phyloP scores from a whole-genome alignment of 2,329 filamentous ascomycete genomes.

The Corniculantispora saksenae region DNA sequence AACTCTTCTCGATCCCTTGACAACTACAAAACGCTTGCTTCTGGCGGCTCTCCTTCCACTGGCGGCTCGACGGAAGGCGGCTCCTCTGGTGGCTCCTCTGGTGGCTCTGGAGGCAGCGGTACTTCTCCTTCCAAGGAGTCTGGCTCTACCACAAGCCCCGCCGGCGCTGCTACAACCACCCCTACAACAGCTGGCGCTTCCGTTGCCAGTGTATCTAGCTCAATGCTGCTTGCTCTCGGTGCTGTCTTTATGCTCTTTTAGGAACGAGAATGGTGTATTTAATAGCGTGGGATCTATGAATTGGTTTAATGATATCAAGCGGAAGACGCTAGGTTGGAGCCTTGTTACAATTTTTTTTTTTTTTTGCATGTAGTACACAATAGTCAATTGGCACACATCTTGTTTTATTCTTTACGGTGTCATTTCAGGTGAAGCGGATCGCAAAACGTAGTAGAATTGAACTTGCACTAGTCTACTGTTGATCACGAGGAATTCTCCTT shows the following conservation, averaged over 20 bases:
- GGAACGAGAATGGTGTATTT: conserved; percentile 1
- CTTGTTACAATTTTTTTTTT: conserved; percentile 4
- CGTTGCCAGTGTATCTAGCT: conserved; percentile 38
- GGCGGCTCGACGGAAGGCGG: conserved; percentile 19
- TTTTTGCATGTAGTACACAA: background rate
- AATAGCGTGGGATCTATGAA: conserved; percentile 1
- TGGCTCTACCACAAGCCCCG: conserved; percentile 15
- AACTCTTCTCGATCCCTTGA: conserved; percentile 55
- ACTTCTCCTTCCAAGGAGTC: background rate
- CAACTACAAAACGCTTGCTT: conserved; percentile 47
- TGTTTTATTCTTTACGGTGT: background rate
- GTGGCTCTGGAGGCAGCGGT: conserved; percentile 11
- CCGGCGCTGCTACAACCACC: conserved; percentile 1
- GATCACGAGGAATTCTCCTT: conserved; percentile 39
- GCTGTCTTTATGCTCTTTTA: conserved; percentile 46
- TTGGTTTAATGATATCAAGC: conserved; percentile 13
- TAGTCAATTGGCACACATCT: background rate
- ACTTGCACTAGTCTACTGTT: conserved; percentile 4
- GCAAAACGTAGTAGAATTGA: no score
- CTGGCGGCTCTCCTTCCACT: conserved; percentile 21
- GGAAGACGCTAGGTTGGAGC: background rate
- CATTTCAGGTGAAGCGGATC: no score
- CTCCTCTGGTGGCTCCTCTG: conserved; percentile 23
- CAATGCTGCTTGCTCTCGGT: conserved; percentile 45
- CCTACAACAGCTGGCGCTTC: conserved; percentile 26